Evolutionary conservation across 345 rosid species (phyloP), one percentile per base, ranked within the genome.

Genomic region (Salix viminalis): DNA sequence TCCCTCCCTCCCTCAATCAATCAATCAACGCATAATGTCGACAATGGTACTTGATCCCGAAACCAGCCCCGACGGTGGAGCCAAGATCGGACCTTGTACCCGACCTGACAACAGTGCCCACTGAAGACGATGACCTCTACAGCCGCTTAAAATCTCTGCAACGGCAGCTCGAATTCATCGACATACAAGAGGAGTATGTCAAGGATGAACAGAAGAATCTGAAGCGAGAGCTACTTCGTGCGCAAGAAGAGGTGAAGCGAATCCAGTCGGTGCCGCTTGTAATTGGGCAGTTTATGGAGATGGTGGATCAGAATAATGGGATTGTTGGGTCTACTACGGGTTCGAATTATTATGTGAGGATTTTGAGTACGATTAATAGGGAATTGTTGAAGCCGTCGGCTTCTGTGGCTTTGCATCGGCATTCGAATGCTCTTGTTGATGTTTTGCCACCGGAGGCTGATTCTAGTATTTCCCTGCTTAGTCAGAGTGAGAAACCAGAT

Each of bases 281-380:
- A 21, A 93, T 95, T 15, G 99, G 99, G 7, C 99, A 96, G 83
- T 96, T 96, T 85, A 96, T 96, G 99, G 99, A 96, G 89, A 96
- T 96, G 99, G 99, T 96, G 8, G 98, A 96, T 83, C 96, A 91
- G 87, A 96, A 93, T 85, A 90, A 96, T 83, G 99, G 99, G 44
- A 96, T 96, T 71, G 99, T 96, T 5, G 99, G 99, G n/a, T 96
- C 99, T 67, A 96, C 99, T 41, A 96, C 99, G 2, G 99, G 99
- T 2, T 96, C 99, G 42, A 96, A 96, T 80, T 96, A 96, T 73
- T 96, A 93, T 79, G 99, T 96, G 1, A 79, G 99, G 75, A 96
- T 93, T 76, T 87, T 96, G 67, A 96, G 99, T 77, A 96, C 99
- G 23, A 93, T 96, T 69, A 91, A 96, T 76, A 83, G 99, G 58